Conservation (phyloP, 108 stramenopile genomes). For the Schizochytrium sp. region DNA sequence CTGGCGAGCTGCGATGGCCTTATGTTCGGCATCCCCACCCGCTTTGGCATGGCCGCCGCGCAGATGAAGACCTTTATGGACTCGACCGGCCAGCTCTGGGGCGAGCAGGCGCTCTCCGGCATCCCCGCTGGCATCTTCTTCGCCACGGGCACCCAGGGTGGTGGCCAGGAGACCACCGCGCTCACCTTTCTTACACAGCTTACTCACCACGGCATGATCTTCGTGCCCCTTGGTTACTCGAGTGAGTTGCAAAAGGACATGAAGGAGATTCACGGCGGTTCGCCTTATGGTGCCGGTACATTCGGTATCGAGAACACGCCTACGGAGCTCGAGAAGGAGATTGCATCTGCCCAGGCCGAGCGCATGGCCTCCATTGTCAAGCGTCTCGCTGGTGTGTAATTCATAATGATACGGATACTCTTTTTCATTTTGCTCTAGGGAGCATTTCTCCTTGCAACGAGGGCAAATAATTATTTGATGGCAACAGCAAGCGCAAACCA, state of each 20-base stretch:
- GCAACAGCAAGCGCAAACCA: too few relatives aligned
- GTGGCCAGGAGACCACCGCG: conserved; percentile 45
- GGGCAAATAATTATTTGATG: too few relatives aligned
- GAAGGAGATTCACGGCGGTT: conserved; percentile 33
- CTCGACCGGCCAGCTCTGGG: conserved; percentile 38
- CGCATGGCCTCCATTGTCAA: too few relatives aligned
- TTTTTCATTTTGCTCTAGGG: too few relatives aligned
- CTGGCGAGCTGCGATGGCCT: conserved; percentile 56
- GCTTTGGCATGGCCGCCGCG: conserved; percentile 51
- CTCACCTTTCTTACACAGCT: conserved; percentile 39
- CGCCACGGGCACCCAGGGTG: conserved; percentile 34
- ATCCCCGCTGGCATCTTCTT: conserved; percentile 42
- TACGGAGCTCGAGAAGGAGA: too few relatives aligned
- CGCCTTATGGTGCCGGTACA: conserved; percentile 38
- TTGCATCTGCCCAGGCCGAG: too few relatives aligned
- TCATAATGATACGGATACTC: too few relatives aligned
- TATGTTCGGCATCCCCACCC: conserved; percentile 59
- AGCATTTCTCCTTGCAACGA: too few relatives aligned
- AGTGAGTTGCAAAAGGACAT: conserved; percentile 25
- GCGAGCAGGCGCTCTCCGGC: conserved; percentile 33
- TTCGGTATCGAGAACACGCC: conserved; percentile 24
- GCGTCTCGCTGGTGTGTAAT: too few relatives aligned
- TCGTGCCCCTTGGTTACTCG: conserved; percentile 27
- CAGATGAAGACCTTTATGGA: conserved; percentile 45
- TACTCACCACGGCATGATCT: conserved; percentile 42